Percentiles rank a stretch among this genome's conserved stretches.
phyloP scores from a whole-genome alignment of 345 rosid species.

The Cardamine chenopodiifolia region DNA sequence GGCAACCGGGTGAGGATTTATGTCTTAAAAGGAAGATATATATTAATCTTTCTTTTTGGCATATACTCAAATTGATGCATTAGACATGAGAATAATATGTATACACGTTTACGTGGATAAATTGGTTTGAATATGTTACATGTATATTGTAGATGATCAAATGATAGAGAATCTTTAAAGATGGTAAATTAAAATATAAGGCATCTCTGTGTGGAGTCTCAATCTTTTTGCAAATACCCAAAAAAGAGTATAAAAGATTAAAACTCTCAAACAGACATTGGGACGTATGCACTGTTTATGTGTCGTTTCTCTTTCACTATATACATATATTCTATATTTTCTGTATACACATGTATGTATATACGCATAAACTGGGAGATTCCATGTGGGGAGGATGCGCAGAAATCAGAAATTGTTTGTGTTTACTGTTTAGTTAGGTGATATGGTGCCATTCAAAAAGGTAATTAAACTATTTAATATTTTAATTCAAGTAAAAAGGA shows the following conservation, averaged over 20 bases:
- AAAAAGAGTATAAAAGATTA: conserved; percentile 29
- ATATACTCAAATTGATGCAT: conserved; percentile 37
- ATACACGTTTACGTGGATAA: conserved; percentile 6
- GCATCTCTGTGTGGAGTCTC: conserved; percentile 43
- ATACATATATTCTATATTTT: neutral
- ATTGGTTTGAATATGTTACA: neutral
- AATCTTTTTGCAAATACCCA: conserved; percentile 45
- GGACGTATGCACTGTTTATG: conserved; percentile 39
- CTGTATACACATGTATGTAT: neutral
- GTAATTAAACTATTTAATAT: neutral
- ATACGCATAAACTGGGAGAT: conserved; percentile 21
- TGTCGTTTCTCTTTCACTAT: conserved; percentile 29
- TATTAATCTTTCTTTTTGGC: conserved; percentile 19
- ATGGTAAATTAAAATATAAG: conserved; percentile 30
- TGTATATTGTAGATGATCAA: conserved; percentile 4
- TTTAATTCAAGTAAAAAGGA: conserved; percentile 17
- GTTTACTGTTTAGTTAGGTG: conserved; percentile 10
- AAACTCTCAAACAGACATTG: conserved; percentile 30
- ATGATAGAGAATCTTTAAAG: conserved; percentile 38
- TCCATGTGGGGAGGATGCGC: conserved; percentile 20
- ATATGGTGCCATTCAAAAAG: conserved; percentile 17
- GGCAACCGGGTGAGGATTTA: conserved; percentile 37
- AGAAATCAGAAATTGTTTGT: conserved; percentile 21
- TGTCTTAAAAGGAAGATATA: conserved; percentile 11
- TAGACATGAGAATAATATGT: conserved; percentile 21